A percentile compares a stretch with the other conserved stretches of the same genome.
Conservation (phyloP, 441 rosid species). For the Corymbia citriodora region DNA sequence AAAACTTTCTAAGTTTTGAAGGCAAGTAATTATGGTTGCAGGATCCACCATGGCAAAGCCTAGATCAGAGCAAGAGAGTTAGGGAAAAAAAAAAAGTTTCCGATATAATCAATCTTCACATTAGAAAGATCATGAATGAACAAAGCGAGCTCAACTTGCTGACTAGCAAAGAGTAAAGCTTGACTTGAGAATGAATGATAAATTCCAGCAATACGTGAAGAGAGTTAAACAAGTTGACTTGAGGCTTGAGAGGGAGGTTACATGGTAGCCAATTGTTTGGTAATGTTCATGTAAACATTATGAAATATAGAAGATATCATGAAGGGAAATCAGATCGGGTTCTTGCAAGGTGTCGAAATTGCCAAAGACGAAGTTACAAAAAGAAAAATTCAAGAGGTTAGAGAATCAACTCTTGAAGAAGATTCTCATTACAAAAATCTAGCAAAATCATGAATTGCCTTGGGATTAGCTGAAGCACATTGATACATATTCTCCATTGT, state of each 20-base stretch:
- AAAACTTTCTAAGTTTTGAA: too few species aligned
- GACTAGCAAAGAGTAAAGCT: not conserved
- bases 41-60: too few species aligned
- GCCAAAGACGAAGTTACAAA: accelerated
- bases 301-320: not conserved
- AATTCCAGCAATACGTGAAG: not conserved
- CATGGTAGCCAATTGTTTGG: not conserved
- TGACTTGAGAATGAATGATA: not conserved
- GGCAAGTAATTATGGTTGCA: too few species aligned
- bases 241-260: not conserved
- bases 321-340: not conserved
- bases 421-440: not conserved
- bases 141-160: not conserved
- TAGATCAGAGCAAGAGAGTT: too few species aligned
- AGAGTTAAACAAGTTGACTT: not conserved
- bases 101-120: too few species aligned
- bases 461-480: not conserved
- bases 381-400: not conserved
- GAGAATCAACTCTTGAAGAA: not conserved
- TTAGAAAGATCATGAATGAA: not conserved
- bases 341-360: not conserved
- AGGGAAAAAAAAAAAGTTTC: too few species aligned
- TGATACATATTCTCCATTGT: not conserved
- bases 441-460: not conserved
- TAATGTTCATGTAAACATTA: not conserved